These are phyloP conservation scores for Emergomyces africanus DNA, from an alignment of 2,329 filamentous ascomycete species.

Conservation along the genomic window DNA sequence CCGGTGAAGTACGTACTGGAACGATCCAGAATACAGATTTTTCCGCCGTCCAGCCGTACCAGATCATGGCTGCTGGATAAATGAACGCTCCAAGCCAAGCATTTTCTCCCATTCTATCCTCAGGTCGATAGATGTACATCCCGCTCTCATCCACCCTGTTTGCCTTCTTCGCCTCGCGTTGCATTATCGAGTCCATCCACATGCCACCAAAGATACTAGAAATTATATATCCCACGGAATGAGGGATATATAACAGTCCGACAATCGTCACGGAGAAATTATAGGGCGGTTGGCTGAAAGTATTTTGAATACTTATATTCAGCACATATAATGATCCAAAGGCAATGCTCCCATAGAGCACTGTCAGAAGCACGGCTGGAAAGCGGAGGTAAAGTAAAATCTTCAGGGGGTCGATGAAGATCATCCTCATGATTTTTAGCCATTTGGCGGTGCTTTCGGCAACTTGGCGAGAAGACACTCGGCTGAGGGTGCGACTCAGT, in stretches of 20 bases:
- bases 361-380: slow-evolving; percentile 58
- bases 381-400: slow-evolving; percentile 61
- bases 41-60: slow-evolving; percentile 64
- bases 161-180: slow-evolving; percentile 57
- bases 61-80: slow-evolving; percentile 57
- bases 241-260: slow-evolving; percentile 65
- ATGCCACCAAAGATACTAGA: slow-evolving; percentile 56
- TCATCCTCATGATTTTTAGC: slow-evolving; percentile 42
- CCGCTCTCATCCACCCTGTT: slow-evolving; percentile 56
- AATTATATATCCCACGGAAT: slow-evolving; percentile 58
- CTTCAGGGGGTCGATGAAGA: slow-evolving; percentile 58
- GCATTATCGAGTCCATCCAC: slow-evolving; percentile 76
- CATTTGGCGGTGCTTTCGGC: slow-evolving; percentile 45
- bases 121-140: slow-evolving; percentile 54
- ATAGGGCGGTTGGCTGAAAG: slow-evolving; percentile 56
- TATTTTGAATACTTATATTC: slow-evolving; percentile 63
- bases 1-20: slow-evolving; percentile 24
- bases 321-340: slow-evolving; percentile 65
- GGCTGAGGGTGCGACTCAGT: slow-evolving; percentile 22
- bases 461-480: slow-evolving; percentile 51
- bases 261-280: slow-evolving; percentile 54
- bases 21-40: slow-evolving; percentile 52
- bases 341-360: slow-evolving; percentile 60
- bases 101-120: slow-evolving; percentile 74
- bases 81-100: slow-evolving; percentile 60